Evolutionary conservation across 164 flowering plant species (phyloP).

Genomic region (Umbilicus rupestris): DNA sequence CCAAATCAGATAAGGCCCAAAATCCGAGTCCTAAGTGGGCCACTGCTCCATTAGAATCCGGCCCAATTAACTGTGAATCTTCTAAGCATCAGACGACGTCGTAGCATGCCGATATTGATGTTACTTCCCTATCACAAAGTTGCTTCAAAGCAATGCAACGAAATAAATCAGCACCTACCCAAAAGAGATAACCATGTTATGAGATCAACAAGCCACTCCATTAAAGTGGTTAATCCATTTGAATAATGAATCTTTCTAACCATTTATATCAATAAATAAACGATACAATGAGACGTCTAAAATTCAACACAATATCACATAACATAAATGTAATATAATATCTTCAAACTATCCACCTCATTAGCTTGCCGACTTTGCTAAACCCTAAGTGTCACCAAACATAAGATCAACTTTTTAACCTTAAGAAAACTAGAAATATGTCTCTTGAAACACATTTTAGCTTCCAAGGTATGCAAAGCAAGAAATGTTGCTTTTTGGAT

Average conservation of each 20-base stretch:
- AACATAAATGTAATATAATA: neutral
- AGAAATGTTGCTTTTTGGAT: neutral
- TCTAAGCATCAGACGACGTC: no score
- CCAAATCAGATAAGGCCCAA: no score
- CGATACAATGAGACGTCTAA: neutral
- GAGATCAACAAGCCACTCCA: neutral
- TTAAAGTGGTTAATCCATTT: neutral
- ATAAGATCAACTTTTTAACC: neutral
- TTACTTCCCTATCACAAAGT: neutral
- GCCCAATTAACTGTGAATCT: no score
- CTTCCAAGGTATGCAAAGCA: neutral
- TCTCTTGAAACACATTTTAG: neutral
- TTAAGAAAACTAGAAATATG: neutral
- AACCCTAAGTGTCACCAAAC: neutral
- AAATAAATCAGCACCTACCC: neutral
- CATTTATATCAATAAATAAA: neutral
- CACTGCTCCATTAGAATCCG: no score
- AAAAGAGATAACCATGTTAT: neutral
- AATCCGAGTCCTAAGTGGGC: no score
- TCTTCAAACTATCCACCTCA: neutral
- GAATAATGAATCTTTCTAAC: neutral
- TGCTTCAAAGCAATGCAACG: neutral
- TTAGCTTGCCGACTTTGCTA: constrained; percentile 1
- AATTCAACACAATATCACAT: neutral
- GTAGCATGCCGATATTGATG: neutral